Conservation (phyloP, 805 yeast genomes). For the Candida montana region DNA sequence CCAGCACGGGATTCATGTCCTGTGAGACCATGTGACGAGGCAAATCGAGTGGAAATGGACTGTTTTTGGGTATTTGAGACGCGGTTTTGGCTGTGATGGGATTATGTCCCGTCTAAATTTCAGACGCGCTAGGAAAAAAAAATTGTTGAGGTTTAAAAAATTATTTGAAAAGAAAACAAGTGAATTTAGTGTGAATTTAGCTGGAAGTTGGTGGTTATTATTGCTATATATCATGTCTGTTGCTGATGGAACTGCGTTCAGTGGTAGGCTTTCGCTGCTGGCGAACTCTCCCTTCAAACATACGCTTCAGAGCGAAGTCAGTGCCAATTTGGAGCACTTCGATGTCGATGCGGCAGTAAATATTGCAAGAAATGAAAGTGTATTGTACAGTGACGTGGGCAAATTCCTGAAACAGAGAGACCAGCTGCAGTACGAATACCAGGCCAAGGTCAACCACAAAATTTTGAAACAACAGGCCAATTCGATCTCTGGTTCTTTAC, state of each 20-base stretch:
- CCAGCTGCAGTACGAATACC: slow-evolving; percentile 1
- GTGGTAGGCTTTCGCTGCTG: slow-evolving; percentile 9
- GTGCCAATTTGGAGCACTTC: slow-evolving; percentile 1
- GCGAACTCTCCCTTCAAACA: slow-evolving; percentile 18
- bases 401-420: slow-evolving; percentile 3
- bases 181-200: slow-evolving; percentile 1
- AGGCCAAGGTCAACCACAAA: slow-evolving; percentile 1
- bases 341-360: slow-evolving; percentile 6
- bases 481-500: slow-evolving; percentile 9
- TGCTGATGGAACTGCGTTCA: slow-evolving; percentile 1
- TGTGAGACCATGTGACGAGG: background rate
- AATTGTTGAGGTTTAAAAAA: background rate
- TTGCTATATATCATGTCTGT: background rate
- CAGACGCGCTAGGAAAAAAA: background rate
- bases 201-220: too few relatives aligned
- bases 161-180: background rate
- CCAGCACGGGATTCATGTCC: background rate
- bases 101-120: too few relatives aligned
- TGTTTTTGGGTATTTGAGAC: too few relatives aligned
- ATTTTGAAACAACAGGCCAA: slow-evolving; percentile 1
- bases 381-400: slow-evolving; percentile 14
- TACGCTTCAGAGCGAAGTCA: slow-evolving; percentile 12
- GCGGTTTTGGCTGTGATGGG: too few relatives aligned
- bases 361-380: slow-evolving; percentile 1
- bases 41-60: too few relatives aligned